Conservation (phyloP, 257 asterid species). For the Hygrophila difformis region DNA sequence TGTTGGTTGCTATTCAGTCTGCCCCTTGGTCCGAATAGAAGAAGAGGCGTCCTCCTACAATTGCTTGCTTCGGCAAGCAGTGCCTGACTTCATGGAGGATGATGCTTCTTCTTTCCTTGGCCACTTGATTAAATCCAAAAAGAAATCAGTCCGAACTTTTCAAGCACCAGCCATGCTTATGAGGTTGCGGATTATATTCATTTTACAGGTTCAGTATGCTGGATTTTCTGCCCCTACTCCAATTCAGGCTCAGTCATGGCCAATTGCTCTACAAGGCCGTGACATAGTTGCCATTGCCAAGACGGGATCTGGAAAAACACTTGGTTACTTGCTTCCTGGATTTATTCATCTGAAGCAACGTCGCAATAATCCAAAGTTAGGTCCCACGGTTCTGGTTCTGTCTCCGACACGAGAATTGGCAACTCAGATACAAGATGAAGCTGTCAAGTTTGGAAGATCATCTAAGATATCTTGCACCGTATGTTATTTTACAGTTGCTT, state of each 20-base stretch:
- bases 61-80: conserved; percentile 71
- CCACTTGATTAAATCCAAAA: conserved; percentile 38
- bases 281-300: conserved; percentile 98
- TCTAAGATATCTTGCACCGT: conserved; percentile 90
- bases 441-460: conserved; percentile 79
- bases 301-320: conserved; percentile 97
- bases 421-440: conserved; percentile 97
- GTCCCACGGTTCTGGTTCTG: conserved; percentile 90
- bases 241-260: conserved; percentile 99
- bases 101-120: conserved; percentile 75
- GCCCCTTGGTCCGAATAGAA: conserved; percentile 65
- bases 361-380: conserved; percentile 59
- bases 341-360: conserved; percentile 67
- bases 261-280: conserved; percentile 82
- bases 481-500: conserved; percentile 17
- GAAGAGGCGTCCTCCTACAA: conserved; percentile 82
- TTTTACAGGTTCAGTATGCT: conserved; percentile 80
- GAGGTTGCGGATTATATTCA: conserved; percentile 29
- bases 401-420: conserved; percentile 98
- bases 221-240: conserved; percentile 98
- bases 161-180: conserved; percentile 36
- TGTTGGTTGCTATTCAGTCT: conserved; percentile 68
- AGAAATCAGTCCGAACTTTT: conserved; percentile 26
- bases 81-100: conserved; percentile 57
- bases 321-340: conserved; percentile 93